Percentiles rank a stretch among this genome's conserved stretches.
These are phyloP conservation scores for Terfezia boudieri DNA, from an alignment of 495 filamentous ascomycete species.

Conservation along the genomic window DNA sequence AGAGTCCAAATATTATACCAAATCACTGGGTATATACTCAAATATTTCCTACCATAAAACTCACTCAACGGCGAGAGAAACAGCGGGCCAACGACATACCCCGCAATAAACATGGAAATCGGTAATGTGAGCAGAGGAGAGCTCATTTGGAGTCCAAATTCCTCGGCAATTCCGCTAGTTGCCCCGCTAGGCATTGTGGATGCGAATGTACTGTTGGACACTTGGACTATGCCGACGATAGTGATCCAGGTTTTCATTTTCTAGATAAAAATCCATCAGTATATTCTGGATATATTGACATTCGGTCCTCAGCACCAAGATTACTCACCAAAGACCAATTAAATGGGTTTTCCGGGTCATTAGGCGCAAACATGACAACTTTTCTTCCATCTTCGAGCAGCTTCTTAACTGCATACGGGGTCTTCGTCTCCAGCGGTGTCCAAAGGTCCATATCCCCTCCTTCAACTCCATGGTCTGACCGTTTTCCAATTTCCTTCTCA, in stretches of 20 bases:
- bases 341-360: conserved; percentile 29
- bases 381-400: conserved; percentile 4
- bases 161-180: conserved; percentile 23
- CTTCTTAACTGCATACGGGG: conserved; percentile 1
- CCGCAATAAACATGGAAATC: conserved; percentile 31
- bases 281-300: background rate
- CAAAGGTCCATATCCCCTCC: too few relatives aligned
- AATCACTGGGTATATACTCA: conserved; percentile 26
- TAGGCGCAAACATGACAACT: conserved; percentile 21
- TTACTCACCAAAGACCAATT: conserved; percentile 25
- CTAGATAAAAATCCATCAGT: background rate
- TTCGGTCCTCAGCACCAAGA: background rate
- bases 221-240: conserved; percentile 23
- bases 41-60: conserved; percentile 29
- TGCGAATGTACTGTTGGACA: conserved; percentile 33
- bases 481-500: too few relatives aligned
- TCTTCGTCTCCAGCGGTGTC: too few relatives aligned
- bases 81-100: conserved; percentile 30
- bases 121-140: conserved; percentile 26
- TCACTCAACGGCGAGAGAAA: conserved; percentile 31
- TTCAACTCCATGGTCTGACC: too few relatives aligned
- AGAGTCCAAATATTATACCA: conserved; percentile 29
- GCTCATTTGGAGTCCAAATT: conserved; percentile 21
- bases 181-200: conserved; percentile 30
- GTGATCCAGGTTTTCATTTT: conserved; percentile 26